Evolutionary conservation across 306 rosid genomes (phyloP), one percentile per base, ranked within the genome.

Genomic region (Astragalus glycyphyllos): DNA sequence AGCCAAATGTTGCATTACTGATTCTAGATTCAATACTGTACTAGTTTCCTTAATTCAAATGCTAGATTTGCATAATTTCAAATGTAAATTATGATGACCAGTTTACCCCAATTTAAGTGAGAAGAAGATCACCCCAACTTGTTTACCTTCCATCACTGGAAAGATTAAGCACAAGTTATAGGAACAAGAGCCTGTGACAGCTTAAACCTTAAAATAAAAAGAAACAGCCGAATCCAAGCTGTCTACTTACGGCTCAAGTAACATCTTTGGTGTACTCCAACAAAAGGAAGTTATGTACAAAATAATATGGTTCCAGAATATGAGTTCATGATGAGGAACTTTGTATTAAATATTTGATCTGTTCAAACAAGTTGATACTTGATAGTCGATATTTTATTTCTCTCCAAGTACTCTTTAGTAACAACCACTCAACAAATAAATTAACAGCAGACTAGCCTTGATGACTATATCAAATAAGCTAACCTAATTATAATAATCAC

Each of bases 201-300:
- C 54, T 40, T 47, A 57, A 47, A 48, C 70, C 73, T 64, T 54
- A 58, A 53, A 62, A 70, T 3, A 16, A 61, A 77, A 61, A 17
- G 57, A 17, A 15, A 50, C 8, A 31, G 7, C 34, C 49, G 58
- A 58, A 57, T 32, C 58, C 60, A 51, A 44, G 68, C 1, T 35
- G 66, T 67, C 65, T 57, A 53, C 15, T 68, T 73, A 11, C 8
- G 7, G 26, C 44, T 58, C 78, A 57, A 51, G 68, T 53, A 35
- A 53, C 16, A 56, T 23, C 2, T 37, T 70, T 5, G 1, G 6
- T 20, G 48, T 68, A 69, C 69, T 45, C 46, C 49, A 50, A 58
- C 66, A 17, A 68, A 44, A 64, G 17, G 15, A 29, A 77, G 58
- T 41, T 55, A 47, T 57, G 69, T 38, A 29, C 54, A 35, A 11